These are phyloP conservation scores for Naganishia sp. DNA, from an alignment of 1,284 basidiomycete species.

Conservation along the genomic window DNA sequence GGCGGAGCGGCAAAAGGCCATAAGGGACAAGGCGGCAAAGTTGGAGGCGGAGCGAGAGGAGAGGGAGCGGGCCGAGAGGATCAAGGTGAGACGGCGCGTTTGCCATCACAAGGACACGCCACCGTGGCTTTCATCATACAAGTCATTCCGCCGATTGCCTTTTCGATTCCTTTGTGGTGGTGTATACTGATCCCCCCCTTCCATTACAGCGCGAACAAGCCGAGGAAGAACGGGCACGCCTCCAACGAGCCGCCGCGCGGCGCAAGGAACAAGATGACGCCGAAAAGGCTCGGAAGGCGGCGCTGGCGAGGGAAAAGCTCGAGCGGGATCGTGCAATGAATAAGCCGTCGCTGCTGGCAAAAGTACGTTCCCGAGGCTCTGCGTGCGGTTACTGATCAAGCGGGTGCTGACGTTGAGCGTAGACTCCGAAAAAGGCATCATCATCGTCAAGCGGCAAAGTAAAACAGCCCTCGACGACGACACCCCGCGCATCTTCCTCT, in stretches of 20 bases:
- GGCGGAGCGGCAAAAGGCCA: constrained; percentile 21
- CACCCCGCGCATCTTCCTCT: constrained; percentile 1
- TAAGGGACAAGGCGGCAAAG: constrained; percentile 21
- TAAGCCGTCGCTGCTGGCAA: constrained; percentile 11
- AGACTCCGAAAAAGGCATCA: constrained; percentile 3
- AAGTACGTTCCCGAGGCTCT: background rate
- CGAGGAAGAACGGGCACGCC: constrained; percentile 25
- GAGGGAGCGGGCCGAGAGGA: constrained; percentile 11
- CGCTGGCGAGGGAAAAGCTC: constrained; percentile 10
- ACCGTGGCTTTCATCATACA: background rate
- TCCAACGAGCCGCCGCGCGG: constrained; percentile 26
- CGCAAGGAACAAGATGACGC: constrained; percentile 29
- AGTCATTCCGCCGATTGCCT: no score
- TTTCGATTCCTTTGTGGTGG: no score
- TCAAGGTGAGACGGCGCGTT: constrained; percentile 7
- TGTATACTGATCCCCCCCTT: background rate
- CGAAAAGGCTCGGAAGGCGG: constrained; percentile 21
- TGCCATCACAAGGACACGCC: background rate
- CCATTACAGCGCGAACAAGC: constrained; percentile 21
- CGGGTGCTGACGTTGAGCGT: background rate
- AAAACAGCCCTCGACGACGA: background rate
- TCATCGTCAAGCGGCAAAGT: background rate
- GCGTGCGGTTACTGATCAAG: background rate
- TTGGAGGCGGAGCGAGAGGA: constrained; percentile 12
- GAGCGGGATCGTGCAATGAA: constrained; percentile 1